These are phyloP conservation scores for Fusarium miscanthi DNA, from an alignment of 2,329 filamentous ascomycete genomes.

Conservation along the genomic window DNA sequence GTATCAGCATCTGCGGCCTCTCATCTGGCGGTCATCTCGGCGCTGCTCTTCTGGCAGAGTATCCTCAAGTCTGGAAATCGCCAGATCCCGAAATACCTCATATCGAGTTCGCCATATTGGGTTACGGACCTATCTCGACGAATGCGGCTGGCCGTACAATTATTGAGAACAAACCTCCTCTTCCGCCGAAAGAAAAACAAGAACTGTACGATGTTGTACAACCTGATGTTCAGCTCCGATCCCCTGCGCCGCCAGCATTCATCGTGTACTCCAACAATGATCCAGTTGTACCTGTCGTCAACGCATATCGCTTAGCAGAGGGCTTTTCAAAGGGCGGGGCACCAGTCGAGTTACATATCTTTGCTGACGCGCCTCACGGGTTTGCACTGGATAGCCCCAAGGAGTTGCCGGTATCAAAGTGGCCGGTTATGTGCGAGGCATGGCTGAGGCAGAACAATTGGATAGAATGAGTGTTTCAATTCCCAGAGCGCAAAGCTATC, in stretches of 20 bases:
- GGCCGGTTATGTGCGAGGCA: constrained; percentile 37
- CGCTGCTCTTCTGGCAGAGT: constrained; percentile 36
- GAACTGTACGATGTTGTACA: constrained; percentile 34
- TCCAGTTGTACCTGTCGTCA: constrained; percentile 34
- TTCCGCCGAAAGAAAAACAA: constrained; percentile 37
- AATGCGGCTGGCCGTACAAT: constrained; percentile 37
- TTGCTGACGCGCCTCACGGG: constrained; percentile 39
- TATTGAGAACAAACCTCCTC: constrained; percentile 33
- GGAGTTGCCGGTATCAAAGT: constrained; percentile 33
- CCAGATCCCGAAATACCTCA: constrained; percentile 20
- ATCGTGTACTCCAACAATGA: constrained; percentile 43
- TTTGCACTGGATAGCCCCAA: constrained; percentile 34
- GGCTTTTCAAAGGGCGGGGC: constrained; percentile 17
- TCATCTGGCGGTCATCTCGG: constrained; percentile 40
- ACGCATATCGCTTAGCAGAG: constrained; percentile 37
- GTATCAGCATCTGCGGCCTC: constrained; percentile 36
- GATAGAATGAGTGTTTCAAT: not conserved
- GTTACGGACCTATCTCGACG: constrained; percentile 39
- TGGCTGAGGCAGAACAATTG: constrained; percentile 33
- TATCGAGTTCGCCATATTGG: constrained; percentile 33
- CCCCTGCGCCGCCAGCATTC: constrained; percentile 23
- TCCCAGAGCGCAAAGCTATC: too few species aligned
- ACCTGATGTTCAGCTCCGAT: constrained; percentile 33
- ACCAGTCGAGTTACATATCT: constrained; percentile 37
- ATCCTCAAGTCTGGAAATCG: constrained; percentile 31